Percentiles rank a stretch among this genome's conserved stretches.
Evolutionary conservation across 306 rosid species (phyloP).

Genomic region (Cucurbita maxima): DNA sequence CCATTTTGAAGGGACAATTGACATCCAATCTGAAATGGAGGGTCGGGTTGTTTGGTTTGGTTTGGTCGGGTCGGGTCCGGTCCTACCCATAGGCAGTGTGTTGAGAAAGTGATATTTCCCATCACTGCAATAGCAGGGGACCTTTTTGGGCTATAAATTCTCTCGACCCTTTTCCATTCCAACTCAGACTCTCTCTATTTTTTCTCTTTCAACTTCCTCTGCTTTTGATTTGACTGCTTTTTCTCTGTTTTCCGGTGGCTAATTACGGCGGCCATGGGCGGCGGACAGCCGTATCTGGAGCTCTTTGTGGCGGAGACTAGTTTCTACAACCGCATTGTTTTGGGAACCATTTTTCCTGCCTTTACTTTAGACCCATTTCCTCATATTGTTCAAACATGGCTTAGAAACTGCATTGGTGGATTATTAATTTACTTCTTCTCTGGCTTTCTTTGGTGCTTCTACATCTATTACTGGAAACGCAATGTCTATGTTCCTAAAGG

Average conservation of each 20-base stretch:
- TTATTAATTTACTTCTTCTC: constrained; percentile 42
- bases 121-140: background rate
- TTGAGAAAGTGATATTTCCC: background rate
- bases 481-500: constrained; percentile 67
- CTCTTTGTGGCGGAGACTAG: constrained; percentile 48
- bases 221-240: background rate
- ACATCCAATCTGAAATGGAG: background rate
- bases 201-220: background rate
- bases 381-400: constrained; percentile 62
- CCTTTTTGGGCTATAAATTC: background rate
- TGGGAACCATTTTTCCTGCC: constrained; percentile 34
- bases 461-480: constrained; percentile 57
- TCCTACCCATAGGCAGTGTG: background rate
- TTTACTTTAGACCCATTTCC: constrained; percentile 44
- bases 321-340: constrained; percentile 57
- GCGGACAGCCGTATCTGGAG: constrained; percentile 11
- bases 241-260: background rate
- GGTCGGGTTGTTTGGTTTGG: background rate
- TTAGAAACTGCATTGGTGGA: constrained; percentile 75
- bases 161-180: background rate
- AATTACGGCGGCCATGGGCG: background rate
- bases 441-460: constrained; percentile 65
- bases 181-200: background rate
- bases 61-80: background rate
- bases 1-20: background rate